Percentiles rank a stretch among this genome's conserved stretches.
These are phyloP conservation scores for Verbascum thapsus DNA, from an alignment of 257 asterid genomes.

Conservation along the genomic window DNA sequence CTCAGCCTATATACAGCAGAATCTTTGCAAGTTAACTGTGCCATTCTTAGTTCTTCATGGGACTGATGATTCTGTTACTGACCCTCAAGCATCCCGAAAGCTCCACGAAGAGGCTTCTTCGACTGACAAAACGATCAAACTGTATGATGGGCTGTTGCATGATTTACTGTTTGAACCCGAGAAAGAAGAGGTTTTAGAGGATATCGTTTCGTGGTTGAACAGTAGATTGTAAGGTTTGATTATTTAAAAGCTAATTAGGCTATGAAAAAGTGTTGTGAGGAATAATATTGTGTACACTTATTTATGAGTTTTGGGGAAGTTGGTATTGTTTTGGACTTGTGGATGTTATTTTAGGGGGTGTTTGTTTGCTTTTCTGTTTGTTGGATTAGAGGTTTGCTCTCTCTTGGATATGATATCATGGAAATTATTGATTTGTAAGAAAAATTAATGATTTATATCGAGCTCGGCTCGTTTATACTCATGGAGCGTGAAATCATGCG, in stretches of 20 bases:
- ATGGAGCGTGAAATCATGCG: too few relatives aligned
- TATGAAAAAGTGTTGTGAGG: neutral
- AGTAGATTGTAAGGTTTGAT: slow-evolving; percentile 41
- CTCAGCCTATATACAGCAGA: slow-evolving; percentile 63
- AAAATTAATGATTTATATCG: too few relatives aligned
- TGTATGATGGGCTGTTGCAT: slow-evolving; percentile 72
- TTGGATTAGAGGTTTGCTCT: too few relatives aligned
- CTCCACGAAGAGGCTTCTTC: slow-evolving; percentile 76
- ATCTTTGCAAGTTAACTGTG: slow-evolving; percentile 50
- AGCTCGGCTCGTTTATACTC: too few relatives aligned
- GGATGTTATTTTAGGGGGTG: neutral
- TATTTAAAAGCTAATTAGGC: neutral
- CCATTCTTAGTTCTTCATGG: slow-evolving; percentile 94
- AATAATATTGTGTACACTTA: slow-evolving; percentile 1
- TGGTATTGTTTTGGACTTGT: neutral
- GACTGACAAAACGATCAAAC: slow-evolving; percentile 67
- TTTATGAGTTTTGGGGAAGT: too few relatives aligned
- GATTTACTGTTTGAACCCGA: slow-evolving; percentile 89
- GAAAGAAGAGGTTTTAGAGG: slow-evolving; percentile 59
- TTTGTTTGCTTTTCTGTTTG: too few relatives aligned
- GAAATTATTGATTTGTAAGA: too few relatives aligned
- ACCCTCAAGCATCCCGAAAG: slow-evolving; percentile 72
- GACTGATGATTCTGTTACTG: slow-evolving; percentile 71
- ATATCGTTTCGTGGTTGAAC: slow-evolving; percentile 68
- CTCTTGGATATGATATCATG: too few relatives aligned